These are phyloP conservation scores for Stagonosporopsis tanaceti DNA, from an alignment of 2,329 filamentous ascomycete species.

Conservation along the genomic window DNA sequence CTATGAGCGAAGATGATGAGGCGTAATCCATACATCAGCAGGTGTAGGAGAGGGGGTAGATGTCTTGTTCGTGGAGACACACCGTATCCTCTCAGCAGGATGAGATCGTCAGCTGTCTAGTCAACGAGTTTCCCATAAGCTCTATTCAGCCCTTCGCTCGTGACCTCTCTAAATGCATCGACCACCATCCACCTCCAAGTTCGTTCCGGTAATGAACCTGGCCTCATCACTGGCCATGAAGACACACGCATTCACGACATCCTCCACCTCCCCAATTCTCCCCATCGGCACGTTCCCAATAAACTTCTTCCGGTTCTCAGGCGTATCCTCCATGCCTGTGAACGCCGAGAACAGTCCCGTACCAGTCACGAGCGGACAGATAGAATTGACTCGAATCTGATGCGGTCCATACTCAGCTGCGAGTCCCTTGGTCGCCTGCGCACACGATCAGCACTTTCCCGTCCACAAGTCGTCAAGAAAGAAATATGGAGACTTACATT, in stretches of 20 bases:
- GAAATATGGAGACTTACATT: slow-evolving; percentile 54
- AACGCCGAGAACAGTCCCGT: slow-evolving; percentile 70
- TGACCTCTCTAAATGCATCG: slow-evolving; percentile 39
- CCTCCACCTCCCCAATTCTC: slow-evolving; percentile 66
- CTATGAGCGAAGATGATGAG: slow-evolving; percentile 1
- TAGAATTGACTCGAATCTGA: slow-evolving; percentile 75
- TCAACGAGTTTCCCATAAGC: neutral
- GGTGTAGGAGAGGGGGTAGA: neutral
- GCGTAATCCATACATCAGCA: neutral
- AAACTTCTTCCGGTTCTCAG: slow-evolving; percentile 61
- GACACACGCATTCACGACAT: slow-evolving; percentile 64
- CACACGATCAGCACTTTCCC: neutral
- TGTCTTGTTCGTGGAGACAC: neutral
- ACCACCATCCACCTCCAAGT: slow-evolving; percentile 52
- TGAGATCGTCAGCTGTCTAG: neutral
- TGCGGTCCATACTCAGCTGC: slow-evolving; percentile 77
- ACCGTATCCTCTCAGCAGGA: neutral
- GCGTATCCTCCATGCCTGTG: slow-evolving; percentile 68
- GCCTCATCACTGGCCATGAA: slow-evolving; percentile 68
- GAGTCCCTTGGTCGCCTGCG: slow-evolving; percentile 66
- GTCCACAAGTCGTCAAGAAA: too few species aligned
- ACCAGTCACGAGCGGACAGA: slow-evolving; percentile 72
- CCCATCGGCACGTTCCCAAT: slow-evolving; percentile 67
- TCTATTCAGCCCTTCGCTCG: neutral
- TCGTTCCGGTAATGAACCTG: slow-evolving; percentile 66